phyloP scores from a whole-genome alignment of 257 asterid species.

The Ajuga chamaepitys region DNA sequence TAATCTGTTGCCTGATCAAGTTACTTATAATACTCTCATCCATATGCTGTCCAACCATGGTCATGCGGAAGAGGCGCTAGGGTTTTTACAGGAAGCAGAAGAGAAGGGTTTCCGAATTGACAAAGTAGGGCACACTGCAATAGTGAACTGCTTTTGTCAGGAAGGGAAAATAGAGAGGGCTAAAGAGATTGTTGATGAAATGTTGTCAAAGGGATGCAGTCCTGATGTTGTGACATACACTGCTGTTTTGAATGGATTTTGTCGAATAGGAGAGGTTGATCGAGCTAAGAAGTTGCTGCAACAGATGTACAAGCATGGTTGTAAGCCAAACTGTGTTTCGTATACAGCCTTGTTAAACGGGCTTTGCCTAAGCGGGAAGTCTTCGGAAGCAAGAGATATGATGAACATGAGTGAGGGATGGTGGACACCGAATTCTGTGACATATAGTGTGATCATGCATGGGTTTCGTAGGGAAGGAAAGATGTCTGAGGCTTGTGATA shows the following conservation, averaged over 20 bases:
- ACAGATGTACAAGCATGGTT: conserved; percentile 79
- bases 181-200: conserved; percentile 69
- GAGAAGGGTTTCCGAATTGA: conserved; percentile 59
- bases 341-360: conserved; percentile 77
- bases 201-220: conserved; percentile 60
- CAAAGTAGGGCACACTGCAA: conserved; percentile 70
- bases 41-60: conserved; percentile 79
- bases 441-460: conserved; percentile 76
- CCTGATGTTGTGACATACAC: conserved; percentile 98
- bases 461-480: conserved; percentile 93
- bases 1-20: conserved; percentile 62
- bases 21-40: conserved; percentile 56
- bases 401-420: conserved; percentile 70
- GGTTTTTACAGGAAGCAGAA: conserved; percentile 67
- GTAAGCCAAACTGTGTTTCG: conserved; percentile 78
- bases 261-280: conserved; percentile 49
- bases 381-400: conserved; percentile 79
- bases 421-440: conserved; percentile 87
- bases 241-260: conserved; percentile 69
- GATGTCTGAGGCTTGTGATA: conserved; percentile 65
- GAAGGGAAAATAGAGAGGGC: conserved; percentile 60
- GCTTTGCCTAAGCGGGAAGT: conserved; percentile 65
- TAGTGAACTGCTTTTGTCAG: conserved; percentile 62
- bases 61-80: conserved; percentile 63
- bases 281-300: conserved; percentile 69